A percentile compares a stretch with the other conserved stretches of the same genome.
Conservation (phyloP, 108 stramenopile genomes). For the Nannochloropsis oceanica region DNA sequence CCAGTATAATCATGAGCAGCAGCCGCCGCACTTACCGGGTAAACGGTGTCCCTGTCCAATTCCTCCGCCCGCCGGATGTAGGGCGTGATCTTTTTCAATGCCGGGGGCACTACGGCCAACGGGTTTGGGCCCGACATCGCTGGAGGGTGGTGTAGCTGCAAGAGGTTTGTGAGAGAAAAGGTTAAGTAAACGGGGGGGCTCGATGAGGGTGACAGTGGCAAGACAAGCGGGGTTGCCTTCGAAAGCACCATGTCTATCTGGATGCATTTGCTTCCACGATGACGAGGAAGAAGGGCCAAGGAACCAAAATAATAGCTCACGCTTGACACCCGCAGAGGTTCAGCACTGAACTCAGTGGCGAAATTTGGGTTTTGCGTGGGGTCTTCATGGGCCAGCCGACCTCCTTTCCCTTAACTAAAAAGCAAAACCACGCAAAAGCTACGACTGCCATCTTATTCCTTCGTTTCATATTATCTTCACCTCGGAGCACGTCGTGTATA, state of each 20-base stretch:
- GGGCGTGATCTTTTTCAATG: conserved; percentile 21
- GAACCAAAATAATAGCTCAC: no score
- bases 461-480: background rate
- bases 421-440: no score
- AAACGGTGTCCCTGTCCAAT: conserved; percentile 9
- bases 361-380: no score
- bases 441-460: background rate
- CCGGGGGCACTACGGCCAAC: conserved; percentile 16
- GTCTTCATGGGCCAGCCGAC: background rate
- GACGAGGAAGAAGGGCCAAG: no score
- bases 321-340: no score
- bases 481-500: conserved; percentile 25
- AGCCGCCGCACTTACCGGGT: background rate
- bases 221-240: background rate
- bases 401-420: background rate
- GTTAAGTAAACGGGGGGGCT: background rate
- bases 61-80: conserved; percentile 32
- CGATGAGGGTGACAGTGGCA: background rate
- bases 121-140: background rate
- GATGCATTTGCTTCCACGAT: no score
- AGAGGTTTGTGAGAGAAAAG: background rate
- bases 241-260: no score
- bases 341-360: no score
- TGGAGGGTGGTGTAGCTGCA: background rate
- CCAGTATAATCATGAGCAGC: no score